Base-by-base conservation (phyloP, 202 grass and related monocot species). In the Setaria viridis region DNA sequence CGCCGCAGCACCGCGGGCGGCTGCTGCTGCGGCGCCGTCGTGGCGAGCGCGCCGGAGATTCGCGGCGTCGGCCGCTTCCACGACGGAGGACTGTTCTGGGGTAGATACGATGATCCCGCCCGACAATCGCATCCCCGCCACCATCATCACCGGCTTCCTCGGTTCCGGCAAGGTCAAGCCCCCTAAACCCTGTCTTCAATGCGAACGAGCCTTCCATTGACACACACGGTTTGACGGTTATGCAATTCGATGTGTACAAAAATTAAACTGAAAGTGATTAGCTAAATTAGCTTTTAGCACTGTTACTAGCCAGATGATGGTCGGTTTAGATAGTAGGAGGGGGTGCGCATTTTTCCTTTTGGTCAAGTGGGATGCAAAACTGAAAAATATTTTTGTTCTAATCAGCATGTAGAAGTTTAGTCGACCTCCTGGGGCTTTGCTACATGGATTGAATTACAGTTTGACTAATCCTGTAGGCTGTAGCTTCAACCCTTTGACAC, bases 141-240 rank as follows among this genome's bases (percentile, higher is more conserved):
- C 97, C 62, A 99, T 93, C 63, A 99, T 99, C 85, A 99, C 94
- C 7, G 97, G 97, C 51, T 97, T 99, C 85, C 90, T 99, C 29
- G 97, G 97, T 62, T 93, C 97, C 48, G 94, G 97, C 34, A 97
- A 99, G 97, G 97, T 99, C 67, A 80, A 57, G 9, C 16, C 66
- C 66, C 78, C 32, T 37, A 42, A 37, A 70, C 14, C 6, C 37
- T 67, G 19, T 32, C 25, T 79, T 69, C 21, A 9, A 7, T 41
- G n/a, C 21, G 1, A 62, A 43, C 0, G 14, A 48, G 20, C 33
- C 11, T 35, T 4, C 34, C 76, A 39, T 39, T 53, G 8, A 3
- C 11, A 47, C 72, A 43, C 11, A 4, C 21, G 25, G 21, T 30
- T 30, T 62, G 25, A 9, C 56, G 76, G 11, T n/a, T 10, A 2